Base-by-base conservation (phyloP, 305 asterid genomes). In the Withania somnifera region DNA sequence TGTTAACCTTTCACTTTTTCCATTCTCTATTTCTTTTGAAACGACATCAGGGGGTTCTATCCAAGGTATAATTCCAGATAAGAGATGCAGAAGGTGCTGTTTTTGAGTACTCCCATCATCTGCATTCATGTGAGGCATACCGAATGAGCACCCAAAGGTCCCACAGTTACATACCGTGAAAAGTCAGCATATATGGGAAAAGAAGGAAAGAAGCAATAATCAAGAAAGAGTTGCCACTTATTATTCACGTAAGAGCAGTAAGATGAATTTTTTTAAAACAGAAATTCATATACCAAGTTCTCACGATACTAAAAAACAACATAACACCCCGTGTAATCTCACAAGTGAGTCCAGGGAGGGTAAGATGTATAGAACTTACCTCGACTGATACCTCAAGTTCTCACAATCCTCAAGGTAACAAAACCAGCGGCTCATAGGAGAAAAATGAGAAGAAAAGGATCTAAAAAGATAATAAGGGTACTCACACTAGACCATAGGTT, bases 1-100 rank as follows among this genome's bases (percentile, higher is more conserved):
- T 26, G 86, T 64, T 83, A 34, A 94, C 99, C 99, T 94, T 84
- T 94, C 99, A 87, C 98, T 96, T 91, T 88, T 96, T 78, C 99
- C 99, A 66, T 87, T 84, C 85, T 87, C 88, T 80, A 96, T 91
- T 81, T 94, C 92, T 77, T 89, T 90, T 78, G 97, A 82, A 86
- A 96, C 92, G 73, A 86, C 92, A 82, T 87, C 95, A 34, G 94
- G 97, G 87, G 99, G 99, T 86, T 96, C 98, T 80, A 94, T 87
- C 99, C 99, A 96, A 82, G 87, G 92, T 76, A 92, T 85, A 79
- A 96, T 89, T 86, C 97, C 98, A 80, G 90, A 89, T 24, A 96
- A 89, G 83, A 96, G 90, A 86, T 91, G 98, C 82, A 92, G 85
- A 90, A 92, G 97, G 87, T 92, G 92, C 88, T 94, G 97, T 77